These are phyloP conservation scores for Orbilia ellipsospora DNA, from an alignment of 2,329 filamentous ascomycete species.

Conservation along the genomic window DNA sequence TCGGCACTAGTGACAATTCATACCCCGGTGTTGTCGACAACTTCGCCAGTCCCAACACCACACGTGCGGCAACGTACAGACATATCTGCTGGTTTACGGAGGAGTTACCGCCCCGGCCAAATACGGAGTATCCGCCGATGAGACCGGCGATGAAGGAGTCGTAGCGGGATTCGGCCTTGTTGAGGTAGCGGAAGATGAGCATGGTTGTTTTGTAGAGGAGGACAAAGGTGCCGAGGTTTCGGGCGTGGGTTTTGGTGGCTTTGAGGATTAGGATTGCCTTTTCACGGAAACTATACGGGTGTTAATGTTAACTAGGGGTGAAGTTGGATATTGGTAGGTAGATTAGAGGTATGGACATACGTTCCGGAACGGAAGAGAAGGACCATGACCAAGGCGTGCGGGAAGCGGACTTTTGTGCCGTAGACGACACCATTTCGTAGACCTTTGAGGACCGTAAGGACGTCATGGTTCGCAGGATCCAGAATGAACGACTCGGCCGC, in stretches of 20 bases:
- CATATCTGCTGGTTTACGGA: slow-evolving; percentile 96
- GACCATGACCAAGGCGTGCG: slow-evolving; percentile 97
- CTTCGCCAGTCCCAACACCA: slow-evolving; percentile 84
- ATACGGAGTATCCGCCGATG: slow-evolving; percentile 90
- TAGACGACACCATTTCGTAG: slow-evolving; percentile 97
- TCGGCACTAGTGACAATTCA: slow-evolving; percentile 24
- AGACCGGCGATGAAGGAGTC: slow-evolving; percentile 89
- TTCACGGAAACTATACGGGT: slow-evolving; percentile 69
- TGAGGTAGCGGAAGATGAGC: slow-evolving; percentile 75
- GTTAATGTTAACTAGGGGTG: neutral
- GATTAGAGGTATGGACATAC: slow-evolving; percentile 65
- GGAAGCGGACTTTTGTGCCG: slow-evolving; percentile 96
- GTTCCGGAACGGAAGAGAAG: slow-evolving; percentile 94
- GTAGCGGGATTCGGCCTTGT: slow-evolving; percentile 68
- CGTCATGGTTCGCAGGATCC: slow-evolving; percentile 84
- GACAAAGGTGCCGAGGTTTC: slow-evolving; percentile 91
- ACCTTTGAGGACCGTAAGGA: slow-evolving; percentile 87
- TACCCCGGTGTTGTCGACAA: slow-evolving; percentile 72
- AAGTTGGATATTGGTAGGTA: neutral
- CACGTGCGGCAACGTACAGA: slow-evolving; percentile 95
- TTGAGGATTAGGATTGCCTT: slow-evolving; percentile 82
- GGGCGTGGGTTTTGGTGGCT: slow-evolving; percentile 89
- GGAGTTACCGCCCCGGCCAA: slow-evolving; percentile 79
- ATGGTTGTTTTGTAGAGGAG: slow-evolving; percentile 87
- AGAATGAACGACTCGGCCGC: slow-evolving; percentile 80